Base-by-base conservation (phyloP, 2,329 filamentous ascomycete genomes). In the Immersiporthe knoxdaviesiana region DNA sequence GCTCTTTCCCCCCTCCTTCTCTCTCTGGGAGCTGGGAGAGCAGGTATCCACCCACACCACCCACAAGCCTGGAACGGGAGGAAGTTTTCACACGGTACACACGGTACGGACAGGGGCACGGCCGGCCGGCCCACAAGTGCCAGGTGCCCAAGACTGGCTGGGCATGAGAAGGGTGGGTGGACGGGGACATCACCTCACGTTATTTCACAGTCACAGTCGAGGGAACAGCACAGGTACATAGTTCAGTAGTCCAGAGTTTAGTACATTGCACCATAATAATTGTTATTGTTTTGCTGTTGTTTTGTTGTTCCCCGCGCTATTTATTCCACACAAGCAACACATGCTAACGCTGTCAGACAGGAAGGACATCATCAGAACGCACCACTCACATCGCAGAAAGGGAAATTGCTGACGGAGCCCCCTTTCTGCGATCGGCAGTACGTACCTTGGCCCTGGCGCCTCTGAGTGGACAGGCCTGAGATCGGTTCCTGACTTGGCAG, bases 351-450 rank as follows among this genome's bases (percentile, higher is more conserved):
- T 39, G 37, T 39, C 37, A 39, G 37, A 39, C 37, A 39, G 37
- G 11, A 39, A 39, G 37, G 11, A 39, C 44, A 47, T 21, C 8
- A 5, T 18, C 44, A 47, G 1, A 4, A 47, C 39, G 61, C 61
- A 44, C 63, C 21, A 44, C 50, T 61, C 44, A 54, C 61, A 63
- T 66, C 47, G 39, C 62, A 58, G 52, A 60, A 64, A 63, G 69
- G 69, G 68, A 71, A 66, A 71, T 71, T 71, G 58, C 67, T 56
- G 32, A 69, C 47, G 69, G 67, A 63, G 58, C 64, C 60, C 64
- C 64, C 64, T 68, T 62, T 62, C 37, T 30, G 39, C 62, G 68
- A 63, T 65, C 54, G 63, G 2, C 58, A 39, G 37, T 71, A 71
- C 69, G 69, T 69, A 71, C 67, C 67, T 12, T 56, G 54, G 63